Evolutionary conservation across 2,329 filamentous ascomycete species (phyloP), one percentile per base, ranked within the genome.

Genomic region (Colletotrichum sojae): DNA sequence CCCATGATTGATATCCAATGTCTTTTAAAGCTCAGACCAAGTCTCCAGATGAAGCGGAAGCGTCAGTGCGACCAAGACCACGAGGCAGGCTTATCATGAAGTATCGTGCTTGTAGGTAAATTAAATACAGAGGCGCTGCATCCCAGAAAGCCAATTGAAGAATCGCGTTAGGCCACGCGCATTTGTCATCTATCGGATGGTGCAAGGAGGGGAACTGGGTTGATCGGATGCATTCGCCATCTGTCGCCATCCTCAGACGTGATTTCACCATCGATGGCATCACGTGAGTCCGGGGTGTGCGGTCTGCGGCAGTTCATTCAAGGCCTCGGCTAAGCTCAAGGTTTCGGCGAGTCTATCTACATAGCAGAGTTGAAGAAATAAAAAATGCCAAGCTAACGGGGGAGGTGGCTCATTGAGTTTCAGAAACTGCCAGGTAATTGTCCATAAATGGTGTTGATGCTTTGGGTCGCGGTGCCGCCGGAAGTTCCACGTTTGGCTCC

Each of bases 241-340:
- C 62, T 69, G 62, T 69, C 66, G 66, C 55, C 62, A 69, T 69
- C 66, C 55, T 66, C 49, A 48, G 43, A 69, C n/a, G 55, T 52
- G 62, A 69, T 69, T 52, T 66, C 62, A 66, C 62, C 62, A 69
- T 69, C 66, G 66, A 40, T n/a, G 52, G 55, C 55, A 56, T 69
- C 66, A 69, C 66, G 66, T 69, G 66, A 56, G 51, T 10, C 13
- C 16, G 51, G 66, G 31, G 18, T 39, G 18, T 39, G 56, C 51
- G 52, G 18, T 45, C 54, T 13, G 6, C 27, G 2, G n/a, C 25
- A 20, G 36, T 10, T n/a, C 20, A 20, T 10, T n/a, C 20, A 20
- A 6, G 36, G 15, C 45, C 25, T 10, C 0, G 22, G 56, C 10
- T n/a, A 40, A 48, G 6, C 10, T 53, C 22, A 53, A 58, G 22